Evolutionary conservation across 1,139 yeast species (phyloP).

Genomic region (Taiozyma sp.): DNA sequence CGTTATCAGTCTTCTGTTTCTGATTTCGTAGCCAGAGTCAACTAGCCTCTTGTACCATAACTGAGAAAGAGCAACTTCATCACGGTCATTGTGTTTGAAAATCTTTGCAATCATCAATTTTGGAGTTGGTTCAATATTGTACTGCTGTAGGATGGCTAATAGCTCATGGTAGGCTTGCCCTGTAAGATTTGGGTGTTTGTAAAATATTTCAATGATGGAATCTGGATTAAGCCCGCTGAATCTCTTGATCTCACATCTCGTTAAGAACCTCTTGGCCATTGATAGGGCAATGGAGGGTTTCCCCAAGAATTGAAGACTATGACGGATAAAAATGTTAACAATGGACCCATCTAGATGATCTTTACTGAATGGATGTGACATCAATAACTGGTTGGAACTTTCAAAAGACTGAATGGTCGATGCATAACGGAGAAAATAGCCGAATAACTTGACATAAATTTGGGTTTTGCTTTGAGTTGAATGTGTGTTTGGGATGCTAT

Average conservation of each 20-base stretch:
- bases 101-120: slow-evolving; percentile 7
- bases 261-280: slow-evolving; percentile 11
- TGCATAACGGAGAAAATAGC: slow-evolving; percentile 4
- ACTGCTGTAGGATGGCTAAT: slow-evolving; percentile 9
- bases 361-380: slow-evolving; percentile 9
- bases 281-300: slow-evolving; percentile 13
- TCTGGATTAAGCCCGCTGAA: slow-evolving; percentile 13
- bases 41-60: slow-evolving; percentile 15
- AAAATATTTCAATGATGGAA: slow-evolving; percentile 11
- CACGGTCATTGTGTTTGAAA: slow-evolving; percentile 11
- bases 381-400: neutral
- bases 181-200: slow-evolving; percentile 12
- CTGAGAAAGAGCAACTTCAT: slow-evolving; percentile 6
- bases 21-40: slow-evolving; percentile 10
- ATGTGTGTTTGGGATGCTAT: slow-evolving; percentile 6
- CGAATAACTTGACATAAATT: slow-evolving; percentile 5
- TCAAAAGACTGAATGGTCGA: neutral
- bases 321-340: slow-evolving; percentile 12
- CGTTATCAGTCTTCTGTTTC: slow-evolving; percentile 9
- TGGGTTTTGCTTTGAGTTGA: neutral
- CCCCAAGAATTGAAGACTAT: slow-evolving; percentile 4
- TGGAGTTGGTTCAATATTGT: slow-evolving; percentile 10
- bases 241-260: slow-evolving; percentile 1
- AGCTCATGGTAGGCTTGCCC: slow-evolving; percentile 7
- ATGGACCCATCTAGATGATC: slow-evolving; percentile 13